Conservation (phyloP, 2,329 filamentous ascomycete genomes). For the Leptoxyphium fumago region DNA sequence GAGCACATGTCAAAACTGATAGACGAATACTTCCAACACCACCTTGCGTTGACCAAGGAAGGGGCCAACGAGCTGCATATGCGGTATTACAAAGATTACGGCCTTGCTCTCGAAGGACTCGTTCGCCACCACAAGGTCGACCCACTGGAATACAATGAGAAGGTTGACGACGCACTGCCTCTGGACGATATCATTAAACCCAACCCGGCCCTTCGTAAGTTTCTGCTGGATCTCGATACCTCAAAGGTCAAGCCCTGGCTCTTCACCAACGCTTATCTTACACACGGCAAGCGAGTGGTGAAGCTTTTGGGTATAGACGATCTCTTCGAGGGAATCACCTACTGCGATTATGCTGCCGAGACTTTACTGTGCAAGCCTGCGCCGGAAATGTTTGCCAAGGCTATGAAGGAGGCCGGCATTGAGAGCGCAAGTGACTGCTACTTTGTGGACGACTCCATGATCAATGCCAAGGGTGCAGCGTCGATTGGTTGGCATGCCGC, state of each 20-base stretch:
- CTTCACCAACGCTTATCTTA: constrained; percentile 91
- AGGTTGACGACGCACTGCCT: constrained; percentile 89
- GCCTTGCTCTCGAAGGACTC: constrained; percentile 90
- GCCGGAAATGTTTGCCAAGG: constrained; percentile 70
- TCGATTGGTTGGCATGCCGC: constrained; percentile 73
- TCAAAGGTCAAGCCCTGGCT: constrained; percentile 82
- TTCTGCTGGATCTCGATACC: constrained; percentile 71
- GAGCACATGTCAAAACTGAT: constrained; percentile 82
- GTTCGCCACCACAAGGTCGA: constrained; percentile 92
- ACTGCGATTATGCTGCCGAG: constrained; percentile 66
- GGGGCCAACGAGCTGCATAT: constrained; percentile 78
- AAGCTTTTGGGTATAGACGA: constrained; percentile 69
- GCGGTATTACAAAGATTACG: constrained; percentile 91
- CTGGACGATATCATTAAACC: constrained; percentile 73
- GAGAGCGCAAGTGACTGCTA: constrained; percentile 59
- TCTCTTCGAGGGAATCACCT: constrained; percentile 88
- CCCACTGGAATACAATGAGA: constrained; percentile 80
- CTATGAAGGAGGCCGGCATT: constrained; percentile 70
- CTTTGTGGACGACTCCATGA: constrained; percentile 84
- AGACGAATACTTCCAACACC: constrained; percentile 46
- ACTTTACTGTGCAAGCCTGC: constrained; percentile 80
- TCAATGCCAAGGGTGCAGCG: constrained; percentile 66
- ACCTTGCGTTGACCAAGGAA: constrained; percentile 57
- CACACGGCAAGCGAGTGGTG: constrained; percentile 70
- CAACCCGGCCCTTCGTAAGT: constrained; percentile 54